phyloP scores from a whole-genome alignment of 2,329 filamentous ascomycete genomes.

The Emmonsia crescens region DNA sequence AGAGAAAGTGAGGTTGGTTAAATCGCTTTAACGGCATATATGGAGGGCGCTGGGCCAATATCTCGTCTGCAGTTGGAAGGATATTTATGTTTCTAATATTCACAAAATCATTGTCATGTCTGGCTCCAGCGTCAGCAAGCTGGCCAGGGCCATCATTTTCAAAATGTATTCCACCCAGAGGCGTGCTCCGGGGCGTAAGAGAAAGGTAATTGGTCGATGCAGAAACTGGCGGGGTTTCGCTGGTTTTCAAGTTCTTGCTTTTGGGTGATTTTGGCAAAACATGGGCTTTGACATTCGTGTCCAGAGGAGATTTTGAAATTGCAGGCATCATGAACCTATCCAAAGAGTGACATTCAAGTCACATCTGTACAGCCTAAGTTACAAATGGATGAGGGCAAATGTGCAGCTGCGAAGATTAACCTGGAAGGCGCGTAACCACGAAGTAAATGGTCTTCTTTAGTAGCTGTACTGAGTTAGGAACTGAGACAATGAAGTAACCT shows the following conservation, averaged over 20 bases:
- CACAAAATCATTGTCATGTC: slow-evolving; percentile 16
- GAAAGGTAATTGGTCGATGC: slow-evolving; percentile 10
- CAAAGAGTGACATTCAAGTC: background rate
- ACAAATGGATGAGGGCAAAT: background rate
- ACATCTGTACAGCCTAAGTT: background rate
- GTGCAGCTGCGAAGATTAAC: background rate
- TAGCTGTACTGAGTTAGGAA: background rate
- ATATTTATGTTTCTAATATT: slow-evolving; percentile 15
- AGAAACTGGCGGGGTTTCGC: background rate
- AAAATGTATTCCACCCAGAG: slow-evolving; percentile 8
- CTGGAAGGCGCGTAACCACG: background rate
- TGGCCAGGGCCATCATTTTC: slow-evolving; percentile 20
- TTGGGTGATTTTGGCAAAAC: background rate
- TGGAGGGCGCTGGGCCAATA: slow-evolving; percentile 11
- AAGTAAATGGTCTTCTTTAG: background rate
- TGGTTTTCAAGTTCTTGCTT: background rate
- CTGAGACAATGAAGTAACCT: background rate
- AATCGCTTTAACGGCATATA: slow-evolving; percentile 15
- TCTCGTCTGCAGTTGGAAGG: slow-evolving; percentile 17
- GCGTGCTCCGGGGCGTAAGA: slow-evolving; percentile 5
- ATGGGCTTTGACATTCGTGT: background rate
- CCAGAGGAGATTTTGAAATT: background rate
- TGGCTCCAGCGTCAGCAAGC: slow-evolving; percentile 13
- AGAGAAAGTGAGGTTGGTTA: slow-evolving; percentile 9
- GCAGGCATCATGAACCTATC: background rate